Evolutionary conservation across 2,329 filamentous ascomycete genomes (phyloP), one percentile per base, ranked within the genome.

Genomic region (Pyrenochaeta sp.): DNA sequence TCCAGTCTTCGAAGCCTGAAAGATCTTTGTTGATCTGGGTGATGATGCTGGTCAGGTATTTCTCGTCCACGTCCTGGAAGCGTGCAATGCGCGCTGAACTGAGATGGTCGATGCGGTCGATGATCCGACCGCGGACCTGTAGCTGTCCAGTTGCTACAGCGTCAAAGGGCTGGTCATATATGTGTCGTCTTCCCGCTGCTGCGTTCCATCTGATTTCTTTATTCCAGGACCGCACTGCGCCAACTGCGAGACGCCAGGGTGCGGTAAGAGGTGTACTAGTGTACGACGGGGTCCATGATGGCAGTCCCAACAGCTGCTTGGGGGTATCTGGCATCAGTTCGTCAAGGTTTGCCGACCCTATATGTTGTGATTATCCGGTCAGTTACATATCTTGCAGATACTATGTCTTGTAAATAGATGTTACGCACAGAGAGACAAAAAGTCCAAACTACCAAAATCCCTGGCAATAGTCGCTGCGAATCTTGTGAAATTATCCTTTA

Each of bases 271-370:
- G 62, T 9, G 21, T 43, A 20, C 53, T 59, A 6, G 67, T 66
- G 67, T 62, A 74, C 39, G 72, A 69, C 9, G 73, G 73, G 0
- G 74, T 65, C 72, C 71, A 76, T 7, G 67, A 71, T 2, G 70
- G 67, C 15, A 74, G 58, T 1, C 45, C 45, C 11, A 48, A 54
- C 44, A 61, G 56, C 58, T 69, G 68, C 61, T 69, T 21, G 60
- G 63, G 59, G 60, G 69, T 64, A 12, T 36, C n/a, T n/a, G 37
- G 7, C 7, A 59, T 15, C 6, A 44, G 21, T 56, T 62, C 2
- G 54, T 69, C 46, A 49, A 70, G 30, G 44, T 54, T 48, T 51
- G 57, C 57, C 3, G 54, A 48, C 45, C 23, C 23, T 27, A 27
- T 4, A 27, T n/a, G 23, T 27, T 27, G 23, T 27, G 9, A 9